phyloP scores from a whole-genome alignment of 2,329 filamentous ascomycete genomes.

The Pyrenophora graminea region DNA sequence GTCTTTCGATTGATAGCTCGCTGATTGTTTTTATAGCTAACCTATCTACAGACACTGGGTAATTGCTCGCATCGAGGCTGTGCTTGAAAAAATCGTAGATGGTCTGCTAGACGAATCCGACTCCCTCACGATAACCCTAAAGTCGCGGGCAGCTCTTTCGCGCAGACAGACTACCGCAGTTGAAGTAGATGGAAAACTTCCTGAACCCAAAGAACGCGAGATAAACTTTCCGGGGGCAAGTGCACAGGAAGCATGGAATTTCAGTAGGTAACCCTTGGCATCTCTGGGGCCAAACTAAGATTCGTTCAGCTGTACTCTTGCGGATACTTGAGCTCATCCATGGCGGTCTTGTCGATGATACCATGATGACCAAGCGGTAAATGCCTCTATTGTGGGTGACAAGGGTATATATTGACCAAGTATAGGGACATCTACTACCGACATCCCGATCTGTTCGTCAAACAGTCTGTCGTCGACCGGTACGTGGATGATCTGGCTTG shows the following conservation, averaged over 20 bases:
- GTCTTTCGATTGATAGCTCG: slow-evolving; percentile 1
- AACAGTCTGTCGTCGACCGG: slow-evolving; percentile 69
- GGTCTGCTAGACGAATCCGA: slow-evolving; percentile 55
- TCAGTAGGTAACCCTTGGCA: slow-evolving; percentile 46
- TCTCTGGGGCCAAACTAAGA: slow-evolving; percentile 8
- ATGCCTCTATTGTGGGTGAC: neutral
- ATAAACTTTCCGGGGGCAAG: slow-evolving; percentile 60
- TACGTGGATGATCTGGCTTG: slow-evolving; percentile 75
- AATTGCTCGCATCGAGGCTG: slow-evolving; percentile 60
- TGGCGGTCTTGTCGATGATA: slow-evolving; percentile 53
- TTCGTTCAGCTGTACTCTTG: slow-evolving; percentile 55
- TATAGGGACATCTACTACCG: slow-evolving; percentile 79
- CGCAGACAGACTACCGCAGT: slow-evolving; percentile 19
- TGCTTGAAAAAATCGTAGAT: slow-evolving; percentile 59
- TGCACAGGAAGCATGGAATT: slow-evolving; percentile 62
- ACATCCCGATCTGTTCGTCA: slow-evolving; percentile 71
- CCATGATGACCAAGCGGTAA: slow-evolving; percentile 62
- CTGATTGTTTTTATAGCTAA: slow-evolving; percentile 7
- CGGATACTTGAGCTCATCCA: slow-evolving; percentile 61
- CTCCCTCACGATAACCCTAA: slow-evolving; percentile 56
- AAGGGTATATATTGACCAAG: slow-evolving; percentile 10
- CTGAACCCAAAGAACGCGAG: slow-evolving; percentile 23
- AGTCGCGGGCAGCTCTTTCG: slow-evolving; percentile 38
- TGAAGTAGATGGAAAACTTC: slow-evolving; percentile 5
- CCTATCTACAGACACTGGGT: slow-evolving; percentile 40